Evolutionary conservation across 768 basidiomycete species (phyloP), one percentile per base, ranked within the genome.

Genomic region (Boletus patriciae): DNA sequence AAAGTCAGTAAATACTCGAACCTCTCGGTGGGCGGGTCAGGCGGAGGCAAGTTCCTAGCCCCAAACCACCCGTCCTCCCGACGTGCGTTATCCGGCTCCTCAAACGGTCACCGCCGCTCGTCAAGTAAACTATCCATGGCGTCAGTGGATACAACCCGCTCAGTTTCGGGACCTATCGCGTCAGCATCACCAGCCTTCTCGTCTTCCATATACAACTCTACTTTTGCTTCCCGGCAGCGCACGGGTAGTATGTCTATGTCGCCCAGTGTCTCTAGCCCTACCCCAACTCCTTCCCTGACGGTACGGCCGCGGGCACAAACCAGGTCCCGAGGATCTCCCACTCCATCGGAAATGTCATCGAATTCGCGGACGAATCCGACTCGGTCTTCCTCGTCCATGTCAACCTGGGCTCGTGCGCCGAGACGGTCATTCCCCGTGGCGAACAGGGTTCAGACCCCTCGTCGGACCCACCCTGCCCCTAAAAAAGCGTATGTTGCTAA

Each of bases 151-250:
- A 81, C 85, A 3, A 76, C 68, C 51, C 82, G 92, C 51, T 88
- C 90, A 16, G 82, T 85, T 18, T 91, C 91, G 21, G 89, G 90
- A 27, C 84, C 88, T 11, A 71, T 81, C 54, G 69, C 68, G 40
- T 62, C 76, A n/a, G 73, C 80, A 19, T 66, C 75, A 27, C 60
- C 68, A 37, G 38, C 55, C 31, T 56, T 72, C 31, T 69, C 68
- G 21, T 63, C 73, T 15, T 70, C 74, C 19, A 49, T 90, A 19
- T 79, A 80, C 58, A 76, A 76, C 31, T 80, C 91, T 5, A 94
- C 92, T 9, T 90, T 85, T 69, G 80, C 92, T 33, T 93, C 92
- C n/a, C 83, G 92, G 31, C 92, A 93, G 64, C 81, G 92, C 21
- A 92, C 90, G 21, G 73, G 79, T 33, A 93, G 91, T 66, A 70